A percentile compares a stretch with the other conserved stretches of the same genome.
phyloP scores from a whole-genome alignment of 108 stramenopile genomes.

The Nannochloropsis gaditana region DNA sequence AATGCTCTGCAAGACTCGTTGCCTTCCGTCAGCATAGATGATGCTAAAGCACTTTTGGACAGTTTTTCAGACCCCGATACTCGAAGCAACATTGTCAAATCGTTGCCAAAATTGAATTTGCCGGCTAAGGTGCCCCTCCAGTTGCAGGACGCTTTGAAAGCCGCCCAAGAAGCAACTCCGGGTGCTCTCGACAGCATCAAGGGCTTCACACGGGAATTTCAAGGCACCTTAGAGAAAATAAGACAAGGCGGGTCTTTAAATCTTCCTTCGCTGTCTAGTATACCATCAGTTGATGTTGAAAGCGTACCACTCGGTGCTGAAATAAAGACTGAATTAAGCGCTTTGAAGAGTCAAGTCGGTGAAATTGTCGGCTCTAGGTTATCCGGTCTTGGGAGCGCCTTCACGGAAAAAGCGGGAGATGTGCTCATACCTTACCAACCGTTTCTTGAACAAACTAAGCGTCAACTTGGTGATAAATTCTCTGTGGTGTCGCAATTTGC shows the following conservation, averaged over 20 bases:
- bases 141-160: not conserved
- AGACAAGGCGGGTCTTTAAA: not conserved
- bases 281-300: conserved; percentile 1
- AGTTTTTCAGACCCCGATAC: not conserved
- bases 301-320: not conserved
- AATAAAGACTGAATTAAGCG: not conserved
- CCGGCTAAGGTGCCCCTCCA: not conserved
- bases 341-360: not conserved
- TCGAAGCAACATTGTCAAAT: not conserved
- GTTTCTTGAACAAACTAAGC: not conserved
- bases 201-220: not conserved
- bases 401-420: not conserved
- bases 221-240: not conserved
- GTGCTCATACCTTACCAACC: not conserved
- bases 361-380: not conserved
- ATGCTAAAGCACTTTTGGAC: not conserved
- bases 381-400: not conserved
- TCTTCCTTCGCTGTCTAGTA: not conserved
- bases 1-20: not conserved
- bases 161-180: not conserved
- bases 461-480: not conserved
- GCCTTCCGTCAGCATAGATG: not conserved
- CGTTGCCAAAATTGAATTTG: not conserved
- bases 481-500: not conserved
- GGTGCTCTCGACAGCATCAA: conserved; percentile 11